Percentiles rank a stretch among this genome's conserved stretches.
Evolutionary conservation across 2,329 filamentous ascomycete species (phyloP).

Genomic region (Aspergillus caelatus): DNA sequence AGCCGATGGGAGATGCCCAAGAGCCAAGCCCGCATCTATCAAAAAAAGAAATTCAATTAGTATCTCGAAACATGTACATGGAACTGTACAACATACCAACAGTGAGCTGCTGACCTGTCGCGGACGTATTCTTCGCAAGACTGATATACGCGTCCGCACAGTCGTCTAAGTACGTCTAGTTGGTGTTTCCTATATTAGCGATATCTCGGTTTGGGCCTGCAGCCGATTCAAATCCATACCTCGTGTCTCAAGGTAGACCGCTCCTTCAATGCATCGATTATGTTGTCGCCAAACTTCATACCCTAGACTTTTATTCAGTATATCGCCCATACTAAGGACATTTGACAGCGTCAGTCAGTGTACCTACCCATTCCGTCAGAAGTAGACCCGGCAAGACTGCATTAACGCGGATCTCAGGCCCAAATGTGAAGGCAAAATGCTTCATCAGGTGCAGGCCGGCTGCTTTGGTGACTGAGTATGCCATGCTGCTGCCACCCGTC

Average conservation of each 20-base stretch:
- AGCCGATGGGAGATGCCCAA: neutral
- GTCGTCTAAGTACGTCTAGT: slow-evolving; percentile 2
- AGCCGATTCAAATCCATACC: neutral
- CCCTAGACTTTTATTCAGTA: neutral
- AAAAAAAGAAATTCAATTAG: neutral
- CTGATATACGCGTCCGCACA: slow-evolving; percentile 1
- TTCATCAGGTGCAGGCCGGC: slow-evolving; percentile 72
- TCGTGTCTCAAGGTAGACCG: neutral
- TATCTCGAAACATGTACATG: too few relatives aligned
- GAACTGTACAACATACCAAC: neutral
- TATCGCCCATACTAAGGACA: neutral
- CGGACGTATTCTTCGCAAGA: neutral
- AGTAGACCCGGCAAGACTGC: slow-evolving; percentile 66
- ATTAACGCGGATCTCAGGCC: slow-evolving; percentile 65
- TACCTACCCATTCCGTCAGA: slow-evolving; percentile 66
- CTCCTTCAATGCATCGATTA: neutral
- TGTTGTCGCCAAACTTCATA: neutral
- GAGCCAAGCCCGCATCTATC: neutral
- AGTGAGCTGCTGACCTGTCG: slow-evolving; percentile 2
- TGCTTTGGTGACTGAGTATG: slow-evolving; percentile 77
- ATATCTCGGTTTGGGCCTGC: neutral
- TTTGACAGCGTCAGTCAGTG: neutral
- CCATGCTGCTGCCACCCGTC: slow-evolving; percentile 62
- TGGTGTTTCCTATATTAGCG: neutral
- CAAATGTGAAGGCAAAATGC: slow-evolving; percentile 64